Evolutionary conservation across 139 green algal genomes (phyloP), one percentile per base, ranked within the genome.

Genomic region (Nannochloris sp.): DNA sequence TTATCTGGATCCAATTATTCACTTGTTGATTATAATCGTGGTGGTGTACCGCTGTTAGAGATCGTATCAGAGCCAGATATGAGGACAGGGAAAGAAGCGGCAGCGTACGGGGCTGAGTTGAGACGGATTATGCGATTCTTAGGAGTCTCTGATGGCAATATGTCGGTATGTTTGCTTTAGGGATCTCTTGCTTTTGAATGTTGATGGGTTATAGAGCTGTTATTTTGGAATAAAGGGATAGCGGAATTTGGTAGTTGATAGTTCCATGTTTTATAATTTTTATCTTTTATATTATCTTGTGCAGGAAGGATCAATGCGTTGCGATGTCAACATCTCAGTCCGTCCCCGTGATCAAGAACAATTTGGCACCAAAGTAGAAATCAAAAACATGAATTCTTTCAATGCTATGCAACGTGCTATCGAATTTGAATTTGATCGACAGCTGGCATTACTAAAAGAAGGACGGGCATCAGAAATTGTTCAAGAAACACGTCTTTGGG

Each of bases 371-470:
- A 96, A 96, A 63, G 92, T 98, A 64, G 93, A 98, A 73, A 80
- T 98, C 58, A 98, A 98, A 73, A 98, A 98, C 81, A 96, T 98
- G 89, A 98, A 98, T 85, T 89, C 72, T 35, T 98, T 98, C 75
- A 82, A 64, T 64, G 90, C 90, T 65, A 97, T 98, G 83, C 83
- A 94, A 65, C 87, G 88, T 31, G 91, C 91, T 9, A 92, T 97
- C 32, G 89, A 97, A n/a, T 97, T 83, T 71, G 93, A 98, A 73
- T 81, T 95, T 7, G 70, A 81, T 15, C 77, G 93, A 1, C 78
- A 97, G 83, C 74, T 85, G 2, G 42, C 55, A 23, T 67, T 95
- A 48, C 27, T 89, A 6, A 38, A 77, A 9, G 73, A 58, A 1
- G 93, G 93, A 4, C 62, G 71, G 1, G 81, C 15, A 0, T 35